Evolutionary conservation across 2,329 filamentous ascomycete species (phyloP).

Genomic region (Thielaviopsis punctulata): DNA sequence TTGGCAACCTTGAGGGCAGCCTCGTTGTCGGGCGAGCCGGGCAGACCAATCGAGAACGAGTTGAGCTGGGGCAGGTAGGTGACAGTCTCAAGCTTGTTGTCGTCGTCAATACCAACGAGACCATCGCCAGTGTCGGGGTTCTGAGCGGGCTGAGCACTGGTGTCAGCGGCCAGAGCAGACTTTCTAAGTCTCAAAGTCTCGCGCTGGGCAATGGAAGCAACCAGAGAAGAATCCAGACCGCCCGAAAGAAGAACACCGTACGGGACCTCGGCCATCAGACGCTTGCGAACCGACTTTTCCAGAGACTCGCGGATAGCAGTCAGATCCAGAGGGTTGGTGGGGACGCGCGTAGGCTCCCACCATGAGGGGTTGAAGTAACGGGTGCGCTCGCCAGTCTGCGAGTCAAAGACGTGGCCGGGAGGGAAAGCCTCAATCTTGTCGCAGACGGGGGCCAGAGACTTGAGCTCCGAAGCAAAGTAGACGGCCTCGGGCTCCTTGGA

Average conservation of each 20-base stretch:
- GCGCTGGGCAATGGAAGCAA: slow-evolving; percentile 86
- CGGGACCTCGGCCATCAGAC: slow-evolving; percentile 95
- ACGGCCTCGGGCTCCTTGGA: slow-evolving; percentile 67
- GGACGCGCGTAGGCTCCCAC: slow-evolving; percentile 72
- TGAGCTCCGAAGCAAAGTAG: slow-evolving; percentile 95
- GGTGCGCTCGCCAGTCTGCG: slow-evolving; percentile 66
- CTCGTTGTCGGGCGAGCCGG: slow-evolving; percentile 78
- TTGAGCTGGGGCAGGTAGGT: slow-evolving; percentile 89
- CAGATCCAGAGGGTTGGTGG: slow-evolving; percentile 65
- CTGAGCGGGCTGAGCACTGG: slow-evolving; percentile 27
- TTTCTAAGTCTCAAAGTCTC: slow-evolving; percentile 68
- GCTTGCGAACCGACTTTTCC: slow-evolving; percentile 85
- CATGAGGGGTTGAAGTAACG: slow-evolving; percentile 85
- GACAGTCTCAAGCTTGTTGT: slow-evolving; percentile 74
- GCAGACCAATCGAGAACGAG: slow-evolving; percentile 96
- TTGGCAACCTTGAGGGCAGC: slow-evolving; percentile 86
- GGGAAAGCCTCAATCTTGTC: slow-evolving; percentile 91
- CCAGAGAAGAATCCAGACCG: slow-evolving; percentile 86
- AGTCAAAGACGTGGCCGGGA: slow-evolving; percentile 91
- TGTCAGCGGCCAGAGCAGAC: slow-evolving; percentile 33
- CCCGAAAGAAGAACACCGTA: slow-evolving; percentile 93
- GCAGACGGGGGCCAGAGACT: slow-evolving; percentile 82
- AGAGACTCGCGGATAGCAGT: slow-evolving; percentile 65
- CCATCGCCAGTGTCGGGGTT: slow-evolving; percentile 37
- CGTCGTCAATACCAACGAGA: slow-evolving; percentile 85